Evolutionary conservation across 441 rosid species (phyloP), one percentile per base, ranked within the genome.

Genomic region (Arabidopsis hybrid): DNA sequence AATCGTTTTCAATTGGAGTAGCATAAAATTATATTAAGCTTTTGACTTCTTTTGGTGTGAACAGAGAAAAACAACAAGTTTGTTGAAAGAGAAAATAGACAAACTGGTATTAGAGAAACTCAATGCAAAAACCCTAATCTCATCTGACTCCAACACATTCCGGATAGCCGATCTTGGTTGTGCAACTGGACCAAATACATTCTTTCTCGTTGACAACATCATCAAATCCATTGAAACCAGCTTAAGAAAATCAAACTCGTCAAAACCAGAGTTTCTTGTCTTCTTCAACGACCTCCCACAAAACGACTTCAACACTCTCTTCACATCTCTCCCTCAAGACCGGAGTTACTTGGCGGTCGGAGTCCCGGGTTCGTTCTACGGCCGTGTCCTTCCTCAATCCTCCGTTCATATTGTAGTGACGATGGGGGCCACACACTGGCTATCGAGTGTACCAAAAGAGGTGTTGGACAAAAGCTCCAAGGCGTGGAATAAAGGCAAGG

Each of bases 81-180:
- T 72, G 31, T 77, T 74, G 38, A 86, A 81, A 71, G 83, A 73
- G 36, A 76, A 51, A 26, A 81, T 88, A 55, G 67, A 80, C 46
- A 83, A 79, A 55, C 72, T 40, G 40, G 81, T 89, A 55, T 55
- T 67, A 26, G 71, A 58, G 56, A 87, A 87, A 62, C 75, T 88
- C 26, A 87, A 90, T 58, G 69, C 83, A 43, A 72, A 59, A 50
- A 59, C 67, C 47, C 79, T 83, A 4, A 61, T 60, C 3, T 79
- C 78, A 0, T 21, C 26, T 31, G 3, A 32, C 31, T 67, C 85
- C 46, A 76, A 71, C 80, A 72, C 82, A 40, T 69, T 89, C 35
- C 34, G 29, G 4, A 60, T 89, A 7, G 89, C 87, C 3, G 92
- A 89, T 71, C 71, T 89, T 76, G 95, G 95, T 68, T 90, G 95